phyloP scores from a whole-genome alignment of 495 filamentous ascomycete genomes.

The Mycothermus thermophilus region DNA sequence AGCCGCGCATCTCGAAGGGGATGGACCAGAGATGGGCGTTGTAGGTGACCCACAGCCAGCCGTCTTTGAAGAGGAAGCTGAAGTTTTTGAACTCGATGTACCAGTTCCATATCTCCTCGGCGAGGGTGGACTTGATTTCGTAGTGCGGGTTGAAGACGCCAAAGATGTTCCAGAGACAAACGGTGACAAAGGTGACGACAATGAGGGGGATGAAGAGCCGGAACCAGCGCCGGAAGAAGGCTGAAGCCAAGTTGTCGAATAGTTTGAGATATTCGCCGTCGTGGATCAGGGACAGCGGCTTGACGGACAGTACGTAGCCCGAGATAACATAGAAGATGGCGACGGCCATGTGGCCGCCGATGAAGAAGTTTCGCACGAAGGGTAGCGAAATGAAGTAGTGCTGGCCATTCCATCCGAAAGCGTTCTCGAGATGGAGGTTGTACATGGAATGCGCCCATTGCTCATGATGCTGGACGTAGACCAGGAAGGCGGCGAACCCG shows the following conservation, averaged over 20 bases:
- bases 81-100: conserved; percentile 46
- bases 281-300: conserved; percentile 35
- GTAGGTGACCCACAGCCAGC: conserved; percentile 19
- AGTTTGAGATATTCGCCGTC: conserved; percentile 18
- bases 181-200: conserved; percentile 33
- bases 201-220: conserved; percentile 25
- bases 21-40: conserved; percentile 33
- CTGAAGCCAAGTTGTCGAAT: conserved; percentile 17
- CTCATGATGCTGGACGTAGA: conserved; percentile 34
- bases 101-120: conserved; percentile 38
- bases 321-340: conserved; percentile 38
- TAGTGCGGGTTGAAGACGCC: conserved; percentile 25
- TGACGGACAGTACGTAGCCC: conserved; percentile 37
- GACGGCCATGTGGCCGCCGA: conserved; percentile 39
- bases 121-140: conserved; percentile 23
- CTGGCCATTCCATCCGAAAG: conserved; percentile 20
- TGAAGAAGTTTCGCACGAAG: conserved; percentile 25
- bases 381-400: conserved; percentile 28
- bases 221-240: conserved; percentile 25
- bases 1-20: conserved; percentile 29
- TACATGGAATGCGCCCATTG: conserved; percentile 24
- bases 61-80: conserved; percentile 38
- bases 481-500: conserved; percentile 32
- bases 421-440: conserved; percentile 20
- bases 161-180: conserved; percentile 38